Evolutionary conservation across 805 yeast genomes (phyloP), one percentile per base, ranked within the genome.

Genomic region (Metschnikowia vanudenii): DNA sequence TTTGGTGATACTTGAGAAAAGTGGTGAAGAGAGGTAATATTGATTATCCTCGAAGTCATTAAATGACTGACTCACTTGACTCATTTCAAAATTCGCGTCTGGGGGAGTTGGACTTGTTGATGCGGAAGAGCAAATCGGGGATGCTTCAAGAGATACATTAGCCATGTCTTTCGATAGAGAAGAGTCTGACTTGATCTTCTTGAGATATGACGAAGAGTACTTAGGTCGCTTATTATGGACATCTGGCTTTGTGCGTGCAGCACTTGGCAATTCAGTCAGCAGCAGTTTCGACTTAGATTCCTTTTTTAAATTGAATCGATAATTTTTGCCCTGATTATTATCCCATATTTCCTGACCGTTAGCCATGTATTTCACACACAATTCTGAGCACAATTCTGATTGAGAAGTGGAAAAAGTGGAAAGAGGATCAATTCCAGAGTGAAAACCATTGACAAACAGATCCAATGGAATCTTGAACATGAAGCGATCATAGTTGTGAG

Each of bases 271-370:
- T 2, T 38, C 37, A 14, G 37, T 26, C 30, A 6, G 29, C 6
- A 13, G 26, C 3, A 14, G 13, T 3, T 24, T 18, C 28, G 32
- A 4, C 4, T 36, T 29, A 4, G 30, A 2, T 3, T 16, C 13
- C 24, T 32, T 36, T 19, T 30, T 26, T 19, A 43, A 44, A 32
- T 63, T 63, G 14, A 88, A 64, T 36, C 69, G 73, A 64, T 85
- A 88, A 65, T 88, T 88, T 37, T 65, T 61, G 42, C 60, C 59
- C 32, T 65, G 51, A 65, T 88, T 89, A 67, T 86, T 88, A 63
- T 88, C 96, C 96, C 96, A 88, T 58, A 61, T 76, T 53, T 82
- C 90, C 37, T 59, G 56, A 13, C 75, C 74, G 36, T 67, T 63
- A 16, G 80, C 65, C 39, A 60, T 57, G 61, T 79, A 87, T 44